A percentile compares a stretch with the other conserved stretches of the same genome.
These are phyloP conservation scores for Exophiala sp. DNA, from an alignment of 2,329 filamentous ascomycete genomes.

Conservation along the genomic window DNA sequence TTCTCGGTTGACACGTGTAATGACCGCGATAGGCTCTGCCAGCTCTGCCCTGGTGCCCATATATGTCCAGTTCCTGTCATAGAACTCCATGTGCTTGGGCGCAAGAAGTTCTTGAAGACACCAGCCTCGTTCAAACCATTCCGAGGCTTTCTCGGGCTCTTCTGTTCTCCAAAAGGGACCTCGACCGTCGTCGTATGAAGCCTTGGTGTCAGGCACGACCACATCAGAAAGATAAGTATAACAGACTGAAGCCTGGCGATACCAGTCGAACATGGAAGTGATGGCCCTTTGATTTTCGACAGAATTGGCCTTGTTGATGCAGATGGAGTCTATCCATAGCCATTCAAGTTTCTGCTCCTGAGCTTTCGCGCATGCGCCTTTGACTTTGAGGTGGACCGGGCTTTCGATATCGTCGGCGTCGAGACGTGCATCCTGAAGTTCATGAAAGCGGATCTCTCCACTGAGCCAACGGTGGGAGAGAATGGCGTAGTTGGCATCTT, in stretches of 20 bases:
- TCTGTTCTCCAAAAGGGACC: constrained; percentile 1
- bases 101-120: constrained; percentile 19
- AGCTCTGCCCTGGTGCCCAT: constrained; percentile 12
- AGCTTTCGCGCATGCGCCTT: neutral
- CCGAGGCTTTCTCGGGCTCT: too few species aligned
- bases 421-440: neutral
- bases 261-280: constrained; percentile 29
- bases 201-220: neutral
- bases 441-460: neutral
- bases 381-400: neutral
- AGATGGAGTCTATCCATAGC: constrained; percentile 30
- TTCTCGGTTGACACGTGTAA: constrained; percentile 13
- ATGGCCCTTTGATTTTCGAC: constrained; percentile 25
- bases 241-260: constrained; percentile 20
- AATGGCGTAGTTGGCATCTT: neutral
- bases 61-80: constrained; percentile 5
- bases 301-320: constrained; percentile 13
- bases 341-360: constrained; percentile 15
- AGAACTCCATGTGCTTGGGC: constrained; percentile 15
- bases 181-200: neutral
- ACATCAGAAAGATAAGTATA: constrained; percentile 5
- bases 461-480: neutral
- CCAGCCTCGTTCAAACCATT: constrained; percentile 16
- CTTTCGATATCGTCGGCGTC: neutral
- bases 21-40: constrained; percentile 6